Percentiles rank a stretch among this genome's conserved stretches.
Evolutionary conservation across 2,329 filamentous ascomycete genomes (phyloP).

Genomic region (Aspergillus sp.): DNA sequence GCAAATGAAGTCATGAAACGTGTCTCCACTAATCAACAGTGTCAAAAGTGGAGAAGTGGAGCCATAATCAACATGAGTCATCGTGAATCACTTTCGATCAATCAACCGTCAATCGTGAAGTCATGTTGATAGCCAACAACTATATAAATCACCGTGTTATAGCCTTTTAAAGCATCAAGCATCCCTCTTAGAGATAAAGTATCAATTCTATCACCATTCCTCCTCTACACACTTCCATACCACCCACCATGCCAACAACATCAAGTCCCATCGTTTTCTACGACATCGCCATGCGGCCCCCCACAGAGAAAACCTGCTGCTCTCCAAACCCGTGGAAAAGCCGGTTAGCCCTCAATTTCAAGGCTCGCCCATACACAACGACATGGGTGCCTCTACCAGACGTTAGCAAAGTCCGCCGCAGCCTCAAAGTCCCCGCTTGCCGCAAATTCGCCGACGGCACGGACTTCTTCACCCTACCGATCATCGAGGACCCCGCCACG

Average conservation of each 20-base stretch:
- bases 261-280: slow-evolving; percentile 40
- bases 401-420: slow-evolving; percentile 48
- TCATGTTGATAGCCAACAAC: no score
- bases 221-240: neutral
- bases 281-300: slow-evolving; percentile 44
- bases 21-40: no score
- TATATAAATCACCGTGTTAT: neutral
- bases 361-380: slow-evolving; percentile 47
- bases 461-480: slow-evolving; percentile 60
- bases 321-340: slow-evolving; percentile 54
- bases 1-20: no score
- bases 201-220: neutral
- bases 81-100: neutral
- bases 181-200: neutral
- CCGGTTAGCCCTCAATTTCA: slow-evolving; percentile 52
- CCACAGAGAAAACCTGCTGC: slow-evolving; percentile 27
- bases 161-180: neutral
- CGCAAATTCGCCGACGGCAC: slow-evolving; percentile 57
- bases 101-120: neutral
- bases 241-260: neutral
- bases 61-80: neutral
- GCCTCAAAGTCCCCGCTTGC: slow-evolving; percentile 47
- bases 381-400: slow-evolving; percentile 55
- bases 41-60: no score
- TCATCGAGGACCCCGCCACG: slow-evolving; percentile 50